Evolutionary conservation across 139 green algal species (phyloP).

Genomic region (Asterochloris sp.): DNA sequence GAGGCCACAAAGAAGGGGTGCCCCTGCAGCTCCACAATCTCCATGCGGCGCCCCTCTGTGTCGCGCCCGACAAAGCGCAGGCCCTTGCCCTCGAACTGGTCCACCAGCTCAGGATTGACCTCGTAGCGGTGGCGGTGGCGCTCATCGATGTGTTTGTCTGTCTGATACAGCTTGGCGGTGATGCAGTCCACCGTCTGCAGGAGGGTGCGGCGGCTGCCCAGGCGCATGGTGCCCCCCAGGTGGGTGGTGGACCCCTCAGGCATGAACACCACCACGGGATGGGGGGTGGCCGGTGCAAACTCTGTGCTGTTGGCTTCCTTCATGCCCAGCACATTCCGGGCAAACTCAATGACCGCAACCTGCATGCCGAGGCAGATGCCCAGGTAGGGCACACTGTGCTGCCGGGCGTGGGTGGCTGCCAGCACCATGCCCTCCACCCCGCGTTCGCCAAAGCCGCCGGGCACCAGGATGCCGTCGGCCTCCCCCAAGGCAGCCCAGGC

Average conservation of each 20-base stretch:
- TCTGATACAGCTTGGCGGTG: constrained; percentile 90
- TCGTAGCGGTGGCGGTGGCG: constrained; percentile 95
- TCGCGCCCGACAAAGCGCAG: constrained; percentile 92
- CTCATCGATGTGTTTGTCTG: constrained; percentile 84
- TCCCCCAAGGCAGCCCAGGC: constrained; percentile 38
- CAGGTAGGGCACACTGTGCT: constrained; percentile 83
- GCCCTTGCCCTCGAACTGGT: constrained; percentile 77
- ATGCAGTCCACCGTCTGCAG: constrained; percentile 89
- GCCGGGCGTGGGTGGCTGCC: constrained; percentile 84
- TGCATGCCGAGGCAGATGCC: constrained; percentile 99
- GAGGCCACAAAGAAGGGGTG: constrained; percentile 92
- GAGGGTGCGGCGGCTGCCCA: constrained; percentile 86
- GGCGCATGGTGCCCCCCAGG: constrained; percentile 96
- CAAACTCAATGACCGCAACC: constrained; percentile 98
- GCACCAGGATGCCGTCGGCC: constrained; percentile 92
- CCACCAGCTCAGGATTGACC: constrained; percentile 94
- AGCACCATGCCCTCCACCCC: constrained; percentile 95
- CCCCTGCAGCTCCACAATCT: constrained; percentile 89
- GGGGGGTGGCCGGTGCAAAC: constrained; percentile 71
- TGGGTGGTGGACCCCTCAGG: constrained; percentile 90
- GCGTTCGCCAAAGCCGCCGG: constrained; percentile 91
- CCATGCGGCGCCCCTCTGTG: constrained; percentile 91
- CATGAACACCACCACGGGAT: constrained; percentile 97
- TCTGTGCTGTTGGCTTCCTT: constrained; percentile 87
- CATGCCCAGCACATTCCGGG: constrained; percentile 83